Conservation (phyloP, 2,329 filamentous ascomycete genomes). For the Beauveria caledonica region DNA sequence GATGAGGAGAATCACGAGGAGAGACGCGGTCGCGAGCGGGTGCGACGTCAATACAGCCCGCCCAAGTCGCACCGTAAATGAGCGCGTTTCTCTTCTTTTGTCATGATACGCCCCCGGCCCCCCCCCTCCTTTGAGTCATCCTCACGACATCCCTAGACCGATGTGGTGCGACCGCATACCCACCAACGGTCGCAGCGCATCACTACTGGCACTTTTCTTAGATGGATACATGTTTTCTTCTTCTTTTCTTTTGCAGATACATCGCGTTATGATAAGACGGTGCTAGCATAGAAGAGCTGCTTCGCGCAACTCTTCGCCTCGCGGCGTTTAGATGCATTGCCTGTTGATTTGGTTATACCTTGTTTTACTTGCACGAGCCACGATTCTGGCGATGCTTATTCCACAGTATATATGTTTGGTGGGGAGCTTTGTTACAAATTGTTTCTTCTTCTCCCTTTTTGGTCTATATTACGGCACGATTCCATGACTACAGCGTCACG, state of each 20-base stretch:
- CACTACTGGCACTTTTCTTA: not conserved
- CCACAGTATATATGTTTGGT: no score
- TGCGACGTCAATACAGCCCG: slow-evolving; percentile 23
- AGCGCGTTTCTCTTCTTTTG: not conserved
- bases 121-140: not conserved
- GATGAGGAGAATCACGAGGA: slow-evolving; percentile 14
- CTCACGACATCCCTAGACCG: not conserved
- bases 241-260: not conserved
- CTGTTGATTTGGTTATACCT: not conserved
- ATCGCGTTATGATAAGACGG: not conserved
- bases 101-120: not conserved
- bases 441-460: no score
- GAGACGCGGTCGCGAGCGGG: slow-evolving; percentile 31
- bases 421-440: no score
- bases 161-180: not conserved
- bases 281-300: slow-evolving; percentile 2
- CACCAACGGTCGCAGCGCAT: not conserved
- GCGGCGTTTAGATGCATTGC: slow-evolving; percentile 8
- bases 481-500: no score
- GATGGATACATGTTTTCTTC: not conserved
- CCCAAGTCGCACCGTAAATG: slow-evolving; percentile 26
- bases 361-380: not conserved
- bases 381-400: no score
- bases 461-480: no score
- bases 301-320: slow-evolving; percentile 4